Conservation (phyloP, 257 asterid species). For the Dorcoceras hygrometricum region DNA sequence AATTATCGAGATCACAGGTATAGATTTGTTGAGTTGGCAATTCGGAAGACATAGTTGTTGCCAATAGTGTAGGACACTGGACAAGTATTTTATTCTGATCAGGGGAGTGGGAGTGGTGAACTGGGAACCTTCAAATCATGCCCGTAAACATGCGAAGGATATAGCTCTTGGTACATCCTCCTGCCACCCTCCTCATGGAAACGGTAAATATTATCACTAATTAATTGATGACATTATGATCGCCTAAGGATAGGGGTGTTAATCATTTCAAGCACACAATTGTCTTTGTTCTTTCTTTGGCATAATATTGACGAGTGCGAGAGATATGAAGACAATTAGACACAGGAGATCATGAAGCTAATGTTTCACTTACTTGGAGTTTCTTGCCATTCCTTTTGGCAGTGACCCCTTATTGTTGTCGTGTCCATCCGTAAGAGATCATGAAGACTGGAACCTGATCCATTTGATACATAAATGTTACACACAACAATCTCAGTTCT, state of each 20-base stretch:
- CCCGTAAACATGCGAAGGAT: neutral
- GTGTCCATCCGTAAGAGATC: slow-evolving; percentile 38
- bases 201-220: too few species aligned
- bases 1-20: neutral
- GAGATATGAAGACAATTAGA: neutral
- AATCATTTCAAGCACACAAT: neutral
- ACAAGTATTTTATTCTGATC: neutral
- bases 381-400: slow-evolving; percentile 16
- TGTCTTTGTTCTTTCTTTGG: neutral
- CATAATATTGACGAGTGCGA: neutral
- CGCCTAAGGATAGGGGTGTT: neutral
- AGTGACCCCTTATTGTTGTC: slow-evolving; percentile 20
- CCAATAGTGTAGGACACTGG: neutral
- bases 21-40: neutral
- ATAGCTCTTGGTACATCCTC: neutral
- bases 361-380: slow-evolving; percentile 28
- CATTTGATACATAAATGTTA: slow-evolving; percentile 1
- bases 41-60: neutral
- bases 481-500: neutral
- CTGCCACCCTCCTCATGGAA: neutral
- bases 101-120: neutral
- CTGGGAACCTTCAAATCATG: neutral
- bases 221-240: neutral
- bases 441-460: slow-evolving; percentile 25
- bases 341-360: slow-evolving; percentile 12